Base-by-base conservation (phyloP, 192 early-diverging fungal genomes). In the Coemansia asiatica region DNA sequence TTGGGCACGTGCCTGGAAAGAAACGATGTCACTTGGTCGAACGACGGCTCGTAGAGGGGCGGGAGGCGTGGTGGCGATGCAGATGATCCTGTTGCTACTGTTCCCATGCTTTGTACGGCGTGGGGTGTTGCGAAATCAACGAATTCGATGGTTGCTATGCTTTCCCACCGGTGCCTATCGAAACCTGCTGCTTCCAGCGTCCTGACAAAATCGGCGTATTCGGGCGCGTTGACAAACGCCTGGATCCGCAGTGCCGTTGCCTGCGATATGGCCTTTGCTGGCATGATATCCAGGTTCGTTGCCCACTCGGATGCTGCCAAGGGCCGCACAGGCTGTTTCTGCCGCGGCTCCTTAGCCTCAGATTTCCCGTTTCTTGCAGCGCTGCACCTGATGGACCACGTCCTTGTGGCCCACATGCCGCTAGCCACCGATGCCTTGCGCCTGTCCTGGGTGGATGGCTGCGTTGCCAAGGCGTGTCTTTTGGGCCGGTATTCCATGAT, bases 401-500 rank as follows among this genome's bases (percentile, higher is more conserved):
- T 21, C 19, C 56, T 57, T 1, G 56, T 21, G 6, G 56, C 6
- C 56, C 56, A 57, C 56, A 57, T n/a, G 35, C 31, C 9, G 9
- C 51, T 54, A 7, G 40, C 8, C 40, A 44, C 40, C 40, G 40
- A 9, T 9, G 40, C 15, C 40, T 44, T 44, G 40, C 50, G 50
- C 19, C 50, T 27, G 50, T 22, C 50, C 40, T 44, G 40, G 40
- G 15, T 44, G 40, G 40, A 44, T 2, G 15, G 12, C 40, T 44
- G 40, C 8, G 40, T 3, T 12, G 3, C 1, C 27, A 4, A 0
- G 28, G 12, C 10, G 27, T 4, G 18, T n/a, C 33, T 6, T 19
- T 46, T 60, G 16, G 58, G 58, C 21, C 58, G 36, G 59, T 49
- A 75, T 36, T 75, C 72, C 40, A 68, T 50, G 13, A 75, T 65